Conservation (phyloP, 495 filamentous ascomycete species). For the Sabuloglossum arenarium region DNA sequence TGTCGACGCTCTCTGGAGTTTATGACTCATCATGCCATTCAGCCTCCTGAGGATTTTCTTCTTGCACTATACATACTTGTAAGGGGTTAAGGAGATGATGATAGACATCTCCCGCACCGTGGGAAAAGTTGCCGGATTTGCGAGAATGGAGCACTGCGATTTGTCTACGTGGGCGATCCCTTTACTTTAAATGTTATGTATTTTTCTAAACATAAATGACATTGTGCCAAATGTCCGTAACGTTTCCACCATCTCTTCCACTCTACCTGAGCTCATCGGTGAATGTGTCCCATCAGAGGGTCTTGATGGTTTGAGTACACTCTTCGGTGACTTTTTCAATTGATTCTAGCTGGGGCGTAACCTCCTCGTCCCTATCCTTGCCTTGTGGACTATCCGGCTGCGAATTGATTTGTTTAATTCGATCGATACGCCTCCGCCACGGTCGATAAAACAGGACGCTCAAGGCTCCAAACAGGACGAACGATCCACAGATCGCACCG, state of each 20-base stretch:
- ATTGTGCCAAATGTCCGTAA: no score
- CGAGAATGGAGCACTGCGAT: neutral
- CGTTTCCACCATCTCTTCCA: no score
- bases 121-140: neutral
- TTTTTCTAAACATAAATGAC: no score
- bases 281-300: no score
- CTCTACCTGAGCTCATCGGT: no score
- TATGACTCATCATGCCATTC: no score
- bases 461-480: slow-evolving; percentile 50
- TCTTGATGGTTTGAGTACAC: no score
- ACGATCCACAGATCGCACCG: slow-evolving; percentile 49
- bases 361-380: neutral
- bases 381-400: neutral
- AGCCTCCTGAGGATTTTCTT: no score
- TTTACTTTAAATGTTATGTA: no score
- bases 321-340: no score
- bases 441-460: slow-evolving; percentile 56
- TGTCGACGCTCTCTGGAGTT: neutral
- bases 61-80: neutral
- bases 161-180: no score
- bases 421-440: slow-evolving; percentile 46
- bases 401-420: neutral
- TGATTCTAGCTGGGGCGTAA: neutral
- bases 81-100: neutral
- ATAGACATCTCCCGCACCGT: neutral